Evolutionary conservation across 1,139 yeast genomes (phyloP), one percentile per base, ranked within the genome.

Genomic region (Pichia sp.): DNA sequence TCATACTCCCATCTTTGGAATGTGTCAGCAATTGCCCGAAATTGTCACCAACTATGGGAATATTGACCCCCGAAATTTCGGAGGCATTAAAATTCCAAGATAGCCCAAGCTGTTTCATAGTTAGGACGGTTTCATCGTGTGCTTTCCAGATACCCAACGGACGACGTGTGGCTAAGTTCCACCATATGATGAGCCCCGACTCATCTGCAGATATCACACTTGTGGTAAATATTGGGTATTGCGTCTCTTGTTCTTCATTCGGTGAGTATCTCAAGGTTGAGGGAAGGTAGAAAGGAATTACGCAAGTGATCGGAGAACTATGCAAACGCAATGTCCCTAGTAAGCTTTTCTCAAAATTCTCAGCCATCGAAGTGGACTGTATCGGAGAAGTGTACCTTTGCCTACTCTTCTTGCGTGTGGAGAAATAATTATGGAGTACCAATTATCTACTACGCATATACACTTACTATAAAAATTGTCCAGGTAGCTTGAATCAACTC

Each of bases 1-100:
- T 65, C 8, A 74, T 51, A 14, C 59, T 56, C 1, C 75, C 67
- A 48, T 77, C 84, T 43, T 74, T 62, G 0, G 76, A 72, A 48
- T 77, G 83, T 1, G 77, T 70, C 22, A 75, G 38, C 0, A 74
- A 29, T 28, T 56, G 47, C 10, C 67, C 60, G 21, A 30, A 33
- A 7, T 24, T n/a, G 6, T 29, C 18, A 10, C n/a, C 20, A 16
- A 16, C n/a, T 5, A 15, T 16, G 17, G 11, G 14, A 14, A 22
- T 9, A n/a, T 14, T 17, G 17, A 17, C 28, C n/a, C n/a, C n/a
- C n/a, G n/a, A n/a, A n/a, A n/a, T n/a, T n/a, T n/a, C n/a, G n/a
- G n/a, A n/a, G 12, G 33, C 18, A 12, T 15, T 9, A 3, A 23
- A 18, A n/a, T 24, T 20, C 63, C 62, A 58, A 6, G 27, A 8